Evolutionary conservation across 139 green algal species (phyloP).

Genomic region (Closterium sp.): DNA sequence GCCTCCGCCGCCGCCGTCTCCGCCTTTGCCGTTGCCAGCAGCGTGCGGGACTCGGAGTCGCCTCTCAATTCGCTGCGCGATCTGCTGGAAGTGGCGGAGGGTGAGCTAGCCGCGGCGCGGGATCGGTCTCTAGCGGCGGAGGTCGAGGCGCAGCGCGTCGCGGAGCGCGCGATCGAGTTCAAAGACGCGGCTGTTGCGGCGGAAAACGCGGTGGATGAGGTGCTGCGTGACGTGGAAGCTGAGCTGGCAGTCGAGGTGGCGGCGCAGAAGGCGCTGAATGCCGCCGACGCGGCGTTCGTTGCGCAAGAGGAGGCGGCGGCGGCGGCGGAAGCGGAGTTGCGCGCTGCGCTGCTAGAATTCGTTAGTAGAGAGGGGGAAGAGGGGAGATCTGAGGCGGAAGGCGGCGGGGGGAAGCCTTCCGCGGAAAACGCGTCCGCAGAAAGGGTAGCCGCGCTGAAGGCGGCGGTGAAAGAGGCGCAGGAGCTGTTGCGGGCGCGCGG

Average conservation of each 20-base stretch:
- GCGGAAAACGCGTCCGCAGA: neutral
- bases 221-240: neutral
- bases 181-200: neutral
- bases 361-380: neutral
- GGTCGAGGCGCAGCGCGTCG: neutral
- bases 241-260: neutral
- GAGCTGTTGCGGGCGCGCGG: neutral
- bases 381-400: neutral
- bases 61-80: neutral
- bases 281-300: neutral
- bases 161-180: neutral
- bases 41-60: neutral
- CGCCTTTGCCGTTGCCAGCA: too few species aligned
- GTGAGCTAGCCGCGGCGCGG: neutral
- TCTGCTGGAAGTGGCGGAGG: neutral
- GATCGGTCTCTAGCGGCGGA: neutral
- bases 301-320: neutral
- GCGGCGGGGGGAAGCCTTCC: neutral
- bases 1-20: neutral
- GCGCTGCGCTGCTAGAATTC: neutral
- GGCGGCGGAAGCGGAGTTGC: neutral
- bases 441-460: neutral
- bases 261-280: neutral
- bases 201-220: neutral
- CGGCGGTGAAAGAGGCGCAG: neutral